Evolutionary conservation across 2,329 filamentous ascomycete genomes (phyloP).

Genomic region (Paraconiothyrium brasiliense): DNA sequence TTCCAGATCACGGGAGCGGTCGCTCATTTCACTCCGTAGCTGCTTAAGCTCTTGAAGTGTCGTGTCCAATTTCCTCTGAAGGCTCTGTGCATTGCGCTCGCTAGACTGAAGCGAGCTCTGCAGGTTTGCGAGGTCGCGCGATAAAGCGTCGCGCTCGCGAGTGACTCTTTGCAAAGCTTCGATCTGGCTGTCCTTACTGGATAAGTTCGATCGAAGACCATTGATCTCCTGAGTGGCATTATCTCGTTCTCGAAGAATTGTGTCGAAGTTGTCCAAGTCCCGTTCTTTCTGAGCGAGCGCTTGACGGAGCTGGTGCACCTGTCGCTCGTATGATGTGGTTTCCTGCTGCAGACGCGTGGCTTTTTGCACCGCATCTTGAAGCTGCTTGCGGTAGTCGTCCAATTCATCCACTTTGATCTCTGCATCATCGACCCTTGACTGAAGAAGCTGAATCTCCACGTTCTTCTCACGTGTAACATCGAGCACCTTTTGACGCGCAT

Average conservation of each 20-base stretch:
- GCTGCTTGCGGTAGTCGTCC: constrained; percentile 46
- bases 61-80: constrained; percentile 44
- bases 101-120: constrained; percentile 42
- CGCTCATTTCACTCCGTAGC: constrained; percentile 34
- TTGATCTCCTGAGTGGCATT: constrained; percentile 44
- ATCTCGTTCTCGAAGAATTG: constrained; percentile 42
- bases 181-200: constrained; percentile 38
- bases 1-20: constrained; percentile 48
- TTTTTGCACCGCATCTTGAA: constrained; percentile 47
- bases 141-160: constrained; percentile 44
- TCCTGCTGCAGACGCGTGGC: constrained; percentile 43
- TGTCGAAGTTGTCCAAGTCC: constrained; percentile 39
- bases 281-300: constrained; percentile 41
- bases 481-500: constrained; percentile 49
- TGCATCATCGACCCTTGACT: constrained; percentile 43
- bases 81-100: constrained; percentile 41
- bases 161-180: constrained; percentile 44
- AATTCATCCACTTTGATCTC: constrained; percentile 16
- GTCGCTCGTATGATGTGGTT: constrained; percentile 40
- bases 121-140: constrained; percentile 40
- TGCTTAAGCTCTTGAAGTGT: constrained; percentile 42
- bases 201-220: constrained; percentile 39
- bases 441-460: constrained; percentile 49
- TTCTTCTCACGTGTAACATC: constrained; percentile 50
- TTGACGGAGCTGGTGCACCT: constrained; percentile 43